phyloP scores from a whole-genome alignment of 805 yeast species.

The Metschnikowia similis region DNA sequence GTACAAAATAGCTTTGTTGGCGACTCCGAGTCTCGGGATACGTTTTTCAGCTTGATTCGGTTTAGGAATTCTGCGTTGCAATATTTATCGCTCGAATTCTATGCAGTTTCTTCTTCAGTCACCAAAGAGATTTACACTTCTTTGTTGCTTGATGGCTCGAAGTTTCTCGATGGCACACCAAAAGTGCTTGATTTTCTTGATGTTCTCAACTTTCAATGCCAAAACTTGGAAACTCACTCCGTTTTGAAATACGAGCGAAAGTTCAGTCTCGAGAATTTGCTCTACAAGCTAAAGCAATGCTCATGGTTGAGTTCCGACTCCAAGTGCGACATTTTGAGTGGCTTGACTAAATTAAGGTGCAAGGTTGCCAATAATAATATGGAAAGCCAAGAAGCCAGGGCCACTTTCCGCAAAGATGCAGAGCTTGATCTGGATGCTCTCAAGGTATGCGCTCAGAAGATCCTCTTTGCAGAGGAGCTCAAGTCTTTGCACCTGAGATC shows the following conservation, averaged over 20 bases:
- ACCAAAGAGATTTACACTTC: slow-evolving; percentile 50
- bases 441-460: slow-evolving; percentile 40
- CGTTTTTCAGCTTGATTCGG: slow-evolving; percentile 57
- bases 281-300: slow-evolving; percentile 7
- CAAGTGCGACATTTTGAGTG: slow-evolving; percentile 18
- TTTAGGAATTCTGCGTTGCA: slow-evolving; percentile 61
- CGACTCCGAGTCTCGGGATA: slow-evolving; percentile 38
- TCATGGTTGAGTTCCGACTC: slow-evolving; percentile 1
- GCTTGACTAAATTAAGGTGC: slow-evolving; percentile 21
- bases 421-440: slow-evolving; percentile 25
- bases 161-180: slow-evolving; percentile 56
- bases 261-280: slow-evolving; percentile 30
- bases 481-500: slow-evolving; percentile 53
- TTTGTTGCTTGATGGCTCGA: slow-evolving; percentile 47
- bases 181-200: slow-evolving; percentile 68
- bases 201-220: slow-evolving; percentile 50
- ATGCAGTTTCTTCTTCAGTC: slow-evolving; percentile 47
- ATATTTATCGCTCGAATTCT: slow-evolving; percentile 70
- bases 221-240: slow-evolving; percentile 41
- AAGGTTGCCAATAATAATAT: slow-evolving; percentile 16
- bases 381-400: slow-evolving; percentile 18
- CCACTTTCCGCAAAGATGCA: slow-evolving; percentile 23
- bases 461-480: slow-evolving; percentile 44
- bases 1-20: slow-evolving; percentile 29
- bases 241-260: slow-evolving; percentile 23